phyloP scores from a whole-genome alignment of 352 stramenopile species.

The Blastocystis sp. region DNA sequence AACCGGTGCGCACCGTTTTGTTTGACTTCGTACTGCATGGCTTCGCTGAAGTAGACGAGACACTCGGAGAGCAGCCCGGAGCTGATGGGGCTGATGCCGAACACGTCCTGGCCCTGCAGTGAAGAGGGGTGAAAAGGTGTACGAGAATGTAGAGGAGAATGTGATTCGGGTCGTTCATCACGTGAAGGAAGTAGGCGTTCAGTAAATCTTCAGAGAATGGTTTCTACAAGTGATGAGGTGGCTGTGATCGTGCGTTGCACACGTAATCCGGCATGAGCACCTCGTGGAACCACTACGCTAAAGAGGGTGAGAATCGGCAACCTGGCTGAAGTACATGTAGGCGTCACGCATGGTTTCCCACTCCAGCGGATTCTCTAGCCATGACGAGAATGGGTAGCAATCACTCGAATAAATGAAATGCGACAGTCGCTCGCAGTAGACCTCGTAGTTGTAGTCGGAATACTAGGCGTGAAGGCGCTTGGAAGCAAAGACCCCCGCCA shows the following conservation, averaged over 20 bases:
- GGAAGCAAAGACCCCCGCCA: too few relatives aligned
- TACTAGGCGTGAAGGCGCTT: background rate
- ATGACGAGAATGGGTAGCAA: background rate
- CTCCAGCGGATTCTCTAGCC: slow-evolving; percentile 28
- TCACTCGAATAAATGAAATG: background rate
- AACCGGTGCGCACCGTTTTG: background rate
- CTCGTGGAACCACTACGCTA: slow-evolving; percentile 19
- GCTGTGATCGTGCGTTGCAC: too few relatives aligned
- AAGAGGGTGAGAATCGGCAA: background rate
- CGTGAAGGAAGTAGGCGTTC: background rate
- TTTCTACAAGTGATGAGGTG: background rate
- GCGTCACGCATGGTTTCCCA: slow-evolving; percentile 31
- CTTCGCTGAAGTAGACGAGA: background rate
- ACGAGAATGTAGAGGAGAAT: slow-evolving; percentile 10
- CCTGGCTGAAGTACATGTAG: slow-evolving; percentile 1
- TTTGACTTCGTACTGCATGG: background rate
- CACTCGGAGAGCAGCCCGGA: slow-evolving; percentile 29
- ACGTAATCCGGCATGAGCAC: too few relatives aligned
- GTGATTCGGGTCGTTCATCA: background rate
- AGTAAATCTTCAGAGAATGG: slow-evolving; percentile 17
- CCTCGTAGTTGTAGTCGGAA: slow-evolving; percentile 7
- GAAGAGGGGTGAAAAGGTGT: background rate
- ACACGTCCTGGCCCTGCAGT: background rate
- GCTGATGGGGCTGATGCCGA: slow-evolving; percentile 25
- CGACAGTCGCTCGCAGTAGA: slow-evolving; percentile 39